Evolutionary conservation across 768 basidiomycete species (phyloP).

Genomic region (Gautieria morchelliformis): DNA sequence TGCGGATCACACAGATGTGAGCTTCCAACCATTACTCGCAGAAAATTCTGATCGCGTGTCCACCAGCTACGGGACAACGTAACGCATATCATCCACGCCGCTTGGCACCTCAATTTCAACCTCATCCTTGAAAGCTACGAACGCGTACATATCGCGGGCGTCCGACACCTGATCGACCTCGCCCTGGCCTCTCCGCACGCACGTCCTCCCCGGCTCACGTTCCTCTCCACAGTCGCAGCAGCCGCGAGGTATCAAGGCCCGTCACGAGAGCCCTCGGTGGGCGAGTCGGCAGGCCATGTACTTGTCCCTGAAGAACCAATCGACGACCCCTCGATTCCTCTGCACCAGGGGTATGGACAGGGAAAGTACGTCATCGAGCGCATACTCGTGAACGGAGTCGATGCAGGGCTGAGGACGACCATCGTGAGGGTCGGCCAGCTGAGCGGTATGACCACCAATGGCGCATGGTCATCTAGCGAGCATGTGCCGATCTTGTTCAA

Average conservation of each 20-base stretch:
- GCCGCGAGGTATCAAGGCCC: too few relatives aligned
- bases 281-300: too few relatives aligned
- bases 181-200: conserved; percentile 6
- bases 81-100: conserved; percentile 9
- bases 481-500: not conserved
- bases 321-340: too few relatives aligned
- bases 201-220: too few relatives aligned
- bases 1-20: too few relatives aligned
- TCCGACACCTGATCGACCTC: conserved; percentile 12
- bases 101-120: conserved; percentile 11
- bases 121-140: conserved; percentile 9
- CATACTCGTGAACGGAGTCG: not conserved
- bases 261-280: too few relatives aligned
- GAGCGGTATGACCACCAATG: not conserved
- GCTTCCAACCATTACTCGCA: too few relatives aligned
- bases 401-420: not conserved
- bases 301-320: too few relatives aligned
- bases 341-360: conserved; percentile 44
- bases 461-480: not conserved
- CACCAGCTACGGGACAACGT: not conserved
- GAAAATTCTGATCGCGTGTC: too few relatives aligned
- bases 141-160: conserved; percentile 9
- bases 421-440: not conserved
- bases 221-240: too few relatives aligned
- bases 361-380: conserved; percentile 22